Evolutionary conservation across 2,329 filamentous ascomycete genomes (phyloP), one percentile per base, ranked within the genome.

Genomic region (Chaetomiaceae sp.): DNA sequence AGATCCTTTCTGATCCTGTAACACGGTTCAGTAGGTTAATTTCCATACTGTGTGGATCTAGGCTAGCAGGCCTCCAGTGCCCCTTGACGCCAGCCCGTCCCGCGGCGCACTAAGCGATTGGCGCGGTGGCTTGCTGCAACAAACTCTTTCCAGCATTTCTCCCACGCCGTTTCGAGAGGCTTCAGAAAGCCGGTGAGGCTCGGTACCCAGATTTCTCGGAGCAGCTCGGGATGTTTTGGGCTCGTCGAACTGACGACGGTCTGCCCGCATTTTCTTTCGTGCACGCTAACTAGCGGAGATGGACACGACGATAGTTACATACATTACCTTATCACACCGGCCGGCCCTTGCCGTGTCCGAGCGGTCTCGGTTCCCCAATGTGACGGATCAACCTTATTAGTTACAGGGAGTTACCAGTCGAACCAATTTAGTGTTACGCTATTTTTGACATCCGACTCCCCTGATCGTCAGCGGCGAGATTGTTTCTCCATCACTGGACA

Each of bases 61-160:
- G 20, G 8, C 14, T 16, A 33, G 47, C 25, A 9, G 25, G 25
- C 25, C 25, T 27, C 41, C 46, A 5, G 27, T 25, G 49, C 42
- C 40, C 7, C 34, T 10, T 7, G 11, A 47, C 16, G 23, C 40
- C n/a, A 23, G 14, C 3, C 20, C 27, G 33, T 29, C 36, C 37
- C 29, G 34, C 18, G 20, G 21, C 38, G 38, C 47, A 29, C 38
- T n/a, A n/a, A 32, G 13, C 14, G 18, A 16, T 23, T 30, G 44
- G 42, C 46, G 29, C 46, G 23, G 48, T 55, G 57, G 53, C 51
- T 54, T 58, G 45, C 55, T 48, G 57, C 51, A 36, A 40, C 21
- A 29, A 29, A 32, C 53, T 38, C 23, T 37, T 43, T 41, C 42
- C 27, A 33, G 48, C 16, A 27, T 14, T n/a, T 36, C 20, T 34